A percentile compares a stretch with the other conserved stretches of the same genome.
phyloP scores from a whole-genome alignment of 1,284 basidiomycete genomes.

The Xerocomus amazonicus region DNA sequence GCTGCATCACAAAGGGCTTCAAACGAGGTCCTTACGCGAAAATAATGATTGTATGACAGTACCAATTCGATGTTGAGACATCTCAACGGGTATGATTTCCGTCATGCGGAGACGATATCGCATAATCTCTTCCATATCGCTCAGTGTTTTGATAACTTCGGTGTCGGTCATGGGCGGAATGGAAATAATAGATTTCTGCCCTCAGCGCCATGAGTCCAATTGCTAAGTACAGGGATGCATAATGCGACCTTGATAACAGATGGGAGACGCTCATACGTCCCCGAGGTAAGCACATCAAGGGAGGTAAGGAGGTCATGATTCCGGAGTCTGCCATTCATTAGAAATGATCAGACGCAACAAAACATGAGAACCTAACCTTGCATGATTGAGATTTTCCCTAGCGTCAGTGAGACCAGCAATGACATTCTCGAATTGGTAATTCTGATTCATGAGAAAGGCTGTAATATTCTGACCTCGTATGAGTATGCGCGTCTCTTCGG shows the following conservation, averaged over 20 bases:
- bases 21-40: conserved; percentile 12
- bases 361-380: conserved; percentile 44
- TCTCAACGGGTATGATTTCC: conserved; percentile 73
- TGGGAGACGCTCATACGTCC: conserved; percentile 78
- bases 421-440: conserved; percentile 75
- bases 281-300: conserved; percentile 79
- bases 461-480: conserved; percentile 63
- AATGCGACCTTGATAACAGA: conserved; percentile 65
- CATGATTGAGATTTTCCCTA: conserved; percentile 64
- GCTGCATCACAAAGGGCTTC: conserved; percentile 38
- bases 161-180: conserved; percentile 63
- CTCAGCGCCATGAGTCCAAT: conserved; percentile 18
- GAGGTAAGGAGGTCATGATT: conserved; percentile 91
- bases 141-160: conserved; percentile 62
- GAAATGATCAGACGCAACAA: too few relatives aligned
- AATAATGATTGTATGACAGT: conserved; percentile 25
- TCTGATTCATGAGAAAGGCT: conserved; percentile 80
- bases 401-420: conserved; percentile 61
- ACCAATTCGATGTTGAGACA: conserved; percentile 72
- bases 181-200: conserved; percentile 65
- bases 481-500: conserved; percentile 2
- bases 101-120: conserved; percentile 71
- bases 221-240: conserved; percentile 13
- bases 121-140: conserved; percentile 72
- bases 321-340: conserved; percentile 53